A percentile compares a stretch with the other conserved stretches of the same genome.
Evolutionary conservation across 371 early-diverging fungal genomes (phyloP).

Genomic region (Entomophthora muscae): DNA sequence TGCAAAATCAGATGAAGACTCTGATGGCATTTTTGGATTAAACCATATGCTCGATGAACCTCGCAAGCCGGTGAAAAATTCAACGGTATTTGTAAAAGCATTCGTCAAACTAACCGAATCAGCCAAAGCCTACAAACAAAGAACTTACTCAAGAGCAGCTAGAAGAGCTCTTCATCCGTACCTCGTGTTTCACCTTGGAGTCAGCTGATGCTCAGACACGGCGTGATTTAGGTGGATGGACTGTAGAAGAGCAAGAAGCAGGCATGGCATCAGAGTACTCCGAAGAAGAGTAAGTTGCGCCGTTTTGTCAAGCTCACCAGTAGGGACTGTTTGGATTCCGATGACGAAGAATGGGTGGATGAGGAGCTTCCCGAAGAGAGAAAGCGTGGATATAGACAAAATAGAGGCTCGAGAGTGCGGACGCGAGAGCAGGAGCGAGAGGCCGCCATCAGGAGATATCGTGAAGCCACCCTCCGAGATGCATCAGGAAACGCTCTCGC

Average conservation of each 20-base stretch:
- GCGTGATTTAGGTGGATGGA: background rate
- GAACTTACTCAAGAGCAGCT: constrained; percentile 59
- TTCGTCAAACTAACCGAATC: no score
- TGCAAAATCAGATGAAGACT: constrained; percentile 3
- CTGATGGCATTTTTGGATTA: constrained; percentile 9
- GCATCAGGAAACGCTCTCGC: constrained; percentile 37
- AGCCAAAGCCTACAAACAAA: constrained; percentile 7
- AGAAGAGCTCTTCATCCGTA: constrained; percentile 74
- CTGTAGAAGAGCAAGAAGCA: constrained; percentile 16
- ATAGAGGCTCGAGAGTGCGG: constrained; percentile 13
- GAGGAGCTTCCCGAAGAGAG: constrained; percentile 22
- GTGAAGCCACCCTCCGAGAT: constrained; percentile 69
- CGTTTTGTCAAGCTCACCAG: background rate
- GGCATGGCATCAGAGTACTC: constrained; percentile 42
- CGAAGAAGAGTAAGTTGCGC: constrained; percentile 54
- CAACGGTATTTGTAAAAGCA: no score
- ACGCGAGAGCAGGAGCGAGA: constrained; percentile 25
- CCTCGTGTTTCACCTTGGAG: constrained; percentile 71
- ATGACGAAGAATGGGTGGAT: constrained; percentile 70
- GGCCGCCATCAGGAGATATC: constrained; percentile 54
- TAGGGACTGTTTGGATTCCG: constrained; percentile 57
- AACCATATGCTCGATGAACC: background rate
- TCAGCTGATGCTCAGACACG: constrained; percentile 13
- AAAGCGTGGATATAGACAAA: constrained; percentile 14
- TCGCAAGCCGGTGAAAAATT: background rate